Evolutionary conservation across 495 filamentous ascomycete genomes (phyloP), one percentile per base, ranked within the genome.

Genomic region (Hypoxylon perforatum): DNA sequence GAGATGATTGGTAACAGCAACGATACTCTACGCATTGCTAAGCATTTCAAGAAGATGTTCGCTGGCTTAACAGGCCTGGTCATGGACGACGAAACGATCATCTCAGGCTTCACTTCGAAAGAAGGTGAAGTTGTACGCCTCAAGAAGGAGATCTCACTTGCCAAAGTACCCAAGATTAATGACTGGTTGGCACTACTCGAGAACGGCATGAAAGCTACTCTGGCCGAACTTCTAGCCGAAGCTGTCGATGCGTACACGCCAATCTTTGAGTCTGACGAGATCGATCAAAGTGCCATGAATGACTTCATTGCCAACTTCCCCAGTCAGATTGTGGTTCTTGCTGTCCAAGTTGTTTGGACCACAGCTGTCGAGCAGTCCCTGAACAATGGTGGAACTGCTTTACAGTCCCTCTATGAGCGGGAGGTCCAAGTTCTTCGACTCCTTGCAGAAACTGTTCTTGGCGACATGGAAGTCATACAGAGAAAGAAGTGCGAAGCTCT

Each of bases 1-100:
- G 95, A 99, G 77, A 99, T 99, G 77, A 99, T 99, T 51, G 95
- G 95, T 74, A 99, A 99, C 77, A 97, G 93, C 77, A 97, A 97
- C 70, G 95, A 99, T 70, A 96, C 94, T 10, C 81, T 92, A 69
- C 92, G 95, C 22, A 93, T 99, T 59, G 91, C 94, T 45, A 98
- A 98, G 76, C 95, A 99, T 76, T 92, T 99, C 81, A 92, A 96
- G 77, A 99, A 99, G 83, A 99, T 99, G 95, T 99, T 99, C 80
- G 95, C 95, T 55, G 95, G 95, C 50, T 81, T 99, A 21, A 92
- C 89, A 4, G 94, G 94, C 0, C 84, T 99, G 35, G 82, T 95
- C 19, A 92, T 97, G 84, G 93, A 97, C 70, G 93, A 97, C 58
- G 90, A 97, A 62, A 86, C 87, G 35, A 86, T 89, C 62, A 97